Evolutionary conservation across 352 stramenopile species (phyloP), one percentile per base, ranked within the genome.

Genomic region (Pythium phragmiticola): DNA sequence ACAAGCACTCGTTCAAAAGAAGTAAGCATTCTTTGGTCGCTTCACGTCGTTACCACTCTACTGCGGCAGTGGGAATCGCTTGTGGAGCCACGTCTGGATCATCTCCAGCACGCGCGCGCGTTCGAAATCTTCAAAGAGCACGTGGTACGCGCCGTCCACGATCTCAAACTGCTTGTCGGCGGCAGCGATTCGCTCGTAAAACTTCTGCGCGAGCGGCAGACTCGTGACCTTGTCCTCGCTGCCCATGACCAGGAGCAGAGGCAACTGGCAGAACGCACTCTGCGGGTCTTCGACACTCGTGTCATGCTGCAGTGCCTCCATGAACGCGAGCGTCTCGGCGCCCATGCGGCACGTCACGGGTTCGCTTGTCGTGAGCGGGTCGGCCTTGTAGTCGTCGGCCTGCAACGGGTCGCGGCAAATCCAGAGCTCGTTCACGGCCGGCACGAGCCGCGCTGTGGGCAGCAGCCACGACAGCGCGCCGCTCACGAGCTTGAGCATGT

Each of bases 81-180:
- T 23, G 23, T 80, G 55, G 16, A 92, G 70, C 83, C 83, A 92
- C 34, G 62, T 48, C 45, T 54, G 60, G 13, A 86, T 49, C 34
- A 71, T 64, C 5, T 70, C 54, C 21, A 88, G 60, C n/a, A 88
- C 80, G 2, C 71, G 52, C 14, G 87, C 74, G 16, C 77, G 75
- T 52, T 90, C 78, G 2, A 75, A 75, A 56, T 92, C 83, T 41
- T 90, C 76, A 59, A 80, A 88, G 5, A 90, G 63, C 33, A 73
- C 72, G 28, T 92, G 81, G 55, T 73, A 90, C 13, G 76, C 57
- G 0, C 73, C 81, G 3, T 76, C 66, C 34, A 92, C 80, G 14
- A 84, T 26, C 62, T 76, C 78, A 51, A 90, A 72, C 45, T 78
- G 67, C 65, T 92, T 92, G 75, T 90, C 80, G 4, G 36, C 60